phyloP scores from a whole-genome alignment of 2,329 filamentous ascomycete genomes.

The Sporothrix humicola region DNA sequence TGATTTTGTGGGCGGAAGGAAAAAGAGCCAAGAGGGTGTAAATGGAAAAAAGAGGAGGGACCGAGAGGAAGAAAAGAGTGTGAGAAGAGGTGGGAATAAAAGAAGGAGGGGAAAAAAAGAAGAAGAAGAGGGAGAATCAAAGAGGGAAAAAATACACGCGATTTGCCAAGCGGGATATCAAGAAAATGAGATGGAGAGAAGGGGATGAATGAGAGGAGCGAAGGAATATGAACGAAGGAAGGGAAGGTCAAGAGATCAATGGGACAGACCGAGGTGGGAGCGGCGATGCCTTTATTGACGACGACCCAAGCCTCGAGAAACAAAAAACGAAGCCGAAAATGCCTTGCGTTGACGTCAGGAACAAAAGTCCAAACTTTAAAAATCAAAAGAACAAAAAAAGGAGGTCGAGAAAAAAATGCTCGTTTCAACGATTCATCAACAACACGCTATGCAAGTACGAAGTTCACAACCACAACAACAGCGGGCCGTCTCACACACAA shows the following conservation, averaged over 20 bases:
- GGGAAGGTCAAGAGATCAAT: no score
- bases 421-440: not conserved
- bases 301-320: not conserved
- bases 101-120: not conserved
- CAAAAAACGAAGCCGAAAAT: not conserved
- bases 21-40: not conserved
- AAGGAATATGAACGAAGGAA: no score
- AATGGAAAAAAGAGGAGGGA: not conserved
- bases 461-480: no score
- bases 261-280: not conserved
- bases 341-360: not conserved
- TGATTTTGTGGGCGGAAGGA: not conserved
- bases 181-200: no score
- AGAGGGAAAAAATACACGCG: not conserved
- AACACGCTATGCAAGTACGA: not conserved
- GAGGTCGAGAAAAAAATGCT: not conserved
- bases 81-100: not conserved
- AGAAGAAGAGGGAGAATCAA: not conserved
- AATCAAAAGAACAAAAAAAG: not conserved
- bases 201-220: no score
- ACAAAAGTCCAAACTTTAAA: not conserved
- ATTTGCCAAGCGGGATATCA: not conserved
- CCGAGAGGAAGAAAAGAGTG: not conserved
- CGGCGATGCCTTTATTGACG: not conserved
- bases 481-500: no score